These are phyloP conservation scores for Trichoderma koningiopsis DNA, from an alignment of 2,329 filamentous ascomycete genomes.

Conservation along the genomic window DNA sequence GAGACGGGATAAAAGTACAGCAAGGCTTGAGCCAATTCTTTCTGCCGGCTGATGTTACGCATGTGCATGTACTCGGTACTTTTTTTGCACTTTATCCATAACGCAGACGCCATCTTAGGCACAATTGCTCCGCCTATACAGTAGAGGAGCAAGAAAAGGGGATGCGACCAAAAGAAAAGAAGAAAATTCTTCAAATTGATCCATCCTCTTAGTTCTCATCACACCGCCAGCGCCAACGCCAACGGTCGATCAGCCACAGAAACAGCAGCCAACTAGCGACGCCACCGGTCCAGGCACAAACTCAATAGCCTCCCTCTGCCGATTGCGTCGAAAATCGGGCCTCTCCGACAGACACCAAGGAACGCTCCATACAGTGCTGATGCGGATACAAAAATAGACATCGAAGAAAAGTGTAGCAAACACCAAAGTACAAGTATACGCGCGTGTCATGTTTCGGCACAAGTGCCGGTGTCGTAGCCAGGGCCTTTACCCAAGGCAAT, in stretches of 20 bases:
- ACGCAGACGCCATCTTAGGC: slow-evolving; percentile 7
- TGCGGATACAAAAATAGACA: not conserved
- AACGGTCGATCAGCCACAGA: not conserved
- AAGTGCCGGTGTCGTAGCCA: not conserved
- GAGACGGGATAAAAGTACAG: not conserved
- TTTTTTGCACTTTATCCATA: not conserved
- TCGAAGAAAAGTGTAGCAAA: not conserved
- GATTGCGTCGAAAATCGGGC: not conserved
- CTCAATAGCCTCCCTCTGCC: slow-evolving; percentile 10
- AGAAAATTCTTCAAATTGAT: slow-evolving; percentile 8
- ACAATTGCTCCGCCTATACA: not conserved
- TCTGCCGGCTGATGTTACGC: not conserved
- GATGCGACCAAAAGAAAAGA: not conserved
- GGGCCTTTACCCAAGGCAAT: not conserved
- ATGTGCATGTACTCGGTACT: not conserved
- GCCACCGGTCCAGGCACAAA: slow-evolving; percentile 17
- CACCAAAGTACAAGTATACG: not conserved
- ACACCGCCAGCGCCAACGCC: not conserved
- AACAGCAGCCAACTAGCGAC: not conserved
- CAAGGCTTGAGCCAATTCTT: not conserved
- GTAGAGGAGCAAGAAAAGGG: not conserved
- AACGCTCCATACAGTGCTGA: slow-evolving; percentile 14
- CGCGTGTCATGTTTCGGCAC: not conserved
- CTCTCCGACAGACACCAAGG: not conserved
- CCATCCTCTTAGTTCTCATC: not conserved